Conservation (phyloP, 768 basidiomycete species). For the Suillus alpinus region DNA sequence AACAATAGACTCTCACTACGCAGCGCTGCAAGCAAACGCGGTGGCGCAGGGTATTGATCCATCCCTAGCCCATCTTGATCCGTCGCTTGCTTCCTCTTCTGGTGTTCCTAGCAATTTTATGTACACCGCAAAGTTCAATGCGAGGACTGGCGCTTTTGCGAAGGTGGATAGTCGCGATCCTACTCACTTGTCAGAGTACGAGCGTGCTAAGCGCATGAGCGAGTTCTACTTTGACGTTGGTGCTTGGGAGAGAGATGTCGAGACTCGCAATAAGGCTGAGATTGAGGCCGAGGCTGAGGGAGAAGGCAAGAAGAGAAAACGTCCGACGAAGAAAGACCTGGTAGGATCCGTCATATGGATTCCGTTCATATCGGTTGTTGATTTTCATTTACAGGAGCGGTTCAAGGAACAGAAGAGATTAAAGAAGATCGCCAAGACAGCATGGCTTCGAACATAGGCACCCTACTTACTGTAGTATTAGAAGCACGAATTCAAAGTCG, state of each 20-base stretch:
- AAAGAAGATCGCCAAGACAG: conserved; percentile 87
- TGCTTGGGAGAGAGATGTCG: conserved; percentile 75
- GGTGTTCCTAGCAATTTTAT: conserved; percentile 37
- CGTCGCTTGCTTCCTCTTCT: conserved; percentile 48
- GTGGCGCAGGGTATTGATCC: conserved; percentile 82
- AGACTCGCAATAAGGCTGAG: conserved; percentile 36
- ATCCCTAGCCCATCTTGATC: conserved; percentile 76
- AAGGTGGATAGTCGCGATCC: conserved; percentile 67
- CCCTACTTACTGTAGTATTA: neutral
- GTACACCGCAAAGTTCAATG: conserved; percentile 73
- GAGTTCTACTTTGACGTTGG: conserved; percentile 83
- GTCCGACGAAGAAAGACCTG: conserved; percentile 80
- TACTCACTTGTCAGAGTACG: conserved; percentile 74
- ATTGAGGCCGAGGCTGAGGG: conserved; percentile 45
- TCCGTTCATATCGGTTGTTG: conserved; percentile 5
- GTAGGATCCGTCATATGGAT: conserved; percentile 40
- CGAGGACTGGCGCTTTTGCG: conserved; percentile 76
- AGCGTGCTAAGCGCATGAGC: conserved; percentile 78
- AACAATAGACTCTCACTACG: conserved; percentile 36
- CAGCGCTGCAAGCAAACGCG: conserved; percentile 66
- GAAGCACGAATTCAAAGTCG: neutral
- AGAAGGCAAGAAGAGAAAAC: conserved; percentile 72
- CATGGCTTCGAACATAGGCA: conserved; percentile 71
- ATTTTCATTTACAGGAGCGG: conserved; percentile 53
- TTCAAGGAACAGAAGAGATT: conserved; percentile 78